Conservation (phyloP, 345 rosid genomes). For the Gynandropsis gynandra region DNA sequence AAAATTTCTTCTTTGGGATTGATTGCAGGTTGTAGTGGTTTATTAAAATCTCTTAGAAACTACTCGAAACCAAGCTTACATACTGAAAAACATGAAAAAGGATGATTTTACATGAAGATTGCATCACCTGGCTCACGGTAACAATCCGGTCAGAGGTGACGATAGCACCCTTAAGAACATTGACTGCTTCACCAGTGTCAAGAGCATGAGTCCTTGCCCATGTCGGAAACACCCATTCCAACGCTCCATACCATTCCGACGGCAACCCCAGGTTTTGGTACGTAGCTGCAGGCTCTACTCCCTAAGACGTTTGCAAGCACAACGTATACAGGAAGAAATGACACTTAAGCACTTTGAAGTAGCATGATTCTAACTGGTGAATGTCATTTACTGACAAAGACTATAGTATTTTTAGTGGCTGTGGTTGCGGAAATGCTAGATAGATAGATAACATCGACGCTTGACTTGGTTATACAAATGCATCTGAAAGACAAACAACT, state of each 20-base stretch:
- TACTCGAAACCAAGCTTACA: too few species aligned
- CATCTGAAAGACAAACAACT: not conserved
- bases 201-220: conserved; percentile 99
- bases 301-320: conserved; percentile 25
- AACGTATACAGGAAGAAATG: too few species aligned
- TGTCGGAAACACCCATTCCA: conserved; percentile 92
- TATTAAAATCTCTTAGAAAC: too few species aligned
- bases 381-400: not conserved
- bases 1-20: not conserved
- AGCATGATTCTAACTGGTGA: too few species aligned
- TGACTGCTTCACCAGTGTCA: conserved; percentile 97
- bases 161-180: conserved; percentile 90
- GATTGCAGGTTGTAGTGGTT: not conserved
- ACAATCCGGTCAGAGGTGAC: conserved; percentile 86
- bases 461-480: too few species aligned
- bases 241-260: conserved; percentile 81
- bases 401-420: not conserved
- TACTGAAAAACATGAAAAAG: not conserved
- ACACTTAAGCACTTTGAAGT: too few species aligned
- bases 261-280: conserved; percentile 73
- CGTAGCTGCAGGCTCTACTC: conserved; percentile 84
- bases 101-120: not conserved
- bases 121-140: conserved; percentile 85
- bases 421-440: not conserved
- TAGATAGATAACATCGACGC: too few species aligned